Base-by-base conservation (phyloP, 139 green algal species). In the Chlorella sp. region DNA sequence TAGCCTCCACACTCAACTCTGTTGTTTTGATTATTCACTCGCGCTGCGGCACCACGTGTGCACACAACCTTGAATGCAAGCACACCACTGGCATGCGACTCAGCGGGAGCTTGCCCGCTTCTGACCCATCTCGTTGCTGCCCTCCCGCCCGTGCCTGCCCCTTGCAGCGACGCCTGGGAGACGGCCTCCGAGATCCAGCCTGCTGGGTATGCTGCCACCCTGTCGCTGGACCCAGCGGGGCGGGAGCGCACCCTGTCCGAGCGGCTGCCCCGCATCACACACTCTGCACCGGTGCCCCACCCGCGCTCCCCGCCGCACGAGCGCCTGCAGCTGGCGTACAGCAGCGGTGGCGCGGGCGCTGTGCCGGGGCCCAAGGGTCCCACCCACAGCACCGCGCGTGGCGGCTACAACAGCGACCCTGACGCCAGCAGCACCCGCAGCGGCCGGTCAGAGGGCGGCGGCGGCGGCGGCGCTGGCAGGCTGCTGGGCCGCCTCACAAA, bases 401-500 rank as follows among this genome's bases (percentile, higher is more conserved):
- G 37, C 64, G 64, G 64, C 24, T 0, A 1, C 61, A 36, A 0
- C 28, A 36, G 19, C 28, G 60, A 48, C 28, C 71, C 71, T 2
- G 71, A 36, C 7, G 40, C 75, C 75, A 81, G 75, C 75, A 81
- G n/a, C 75, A 81, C n/a, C 75, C n/a, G 37, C 75, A 81, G 75
- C 75, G 75, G 75, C 36, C 30, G 60, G 32, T 36, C 57, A 1
- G 82, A 57, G 4, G 82, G 61, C 57, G 48, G 61, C 82, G 28
- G 82, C 36, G 81, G 34, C n/a, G n/a, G 81, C 57, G 21, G 32
- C 32, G 82, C 19, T 2, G 1, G 19, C 28, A 37, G 82, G 4
- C 68, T 88, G 61, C 36, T 88, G 36, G 83, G 83, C 64, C 24
- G 64, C 22, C 83, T 88, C 18, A 79, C 64, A 37, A 79, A 61